Base-by-base conservation (phyloP, 2,329 filamentous ascomycete species). In the Pyricularia pennisetigena region DNA sequence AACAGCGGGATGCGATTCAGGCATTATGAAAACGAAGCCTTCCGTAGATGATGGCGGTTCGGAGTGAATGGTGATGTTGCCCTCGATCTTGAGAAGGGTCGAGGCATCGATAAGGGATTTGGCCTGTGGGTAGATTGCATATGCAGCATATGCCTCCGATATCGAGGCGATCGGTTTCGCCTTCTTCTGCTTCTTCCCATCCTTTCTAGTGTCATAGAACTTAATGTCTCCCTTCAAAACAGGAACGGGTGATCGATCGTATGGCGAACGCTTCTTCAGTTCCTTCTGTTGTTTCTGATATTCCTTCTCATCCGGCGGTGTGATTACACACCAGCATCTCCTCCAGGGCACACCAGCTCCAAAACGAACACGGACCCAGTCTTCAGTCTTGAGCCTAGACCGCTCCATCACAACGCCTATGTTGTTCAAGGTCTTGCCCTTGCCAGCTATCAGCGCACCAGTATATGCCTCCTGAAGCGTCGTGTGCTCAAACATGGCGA, bases 1-100 rank as follows among this genome's bases (percentile, higher is more conserved):
- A 14, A 99, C 91, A 23, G 93, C 94, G n/a, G 94, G 90, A 74
- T 92, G 93, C 1, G 90, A 87, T 77, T 99, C 95, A 4, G 95
- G 95, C 94, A 99, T 97, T 72, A 98, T 89, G 75, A 99, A 99
- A 4, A 99, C 92, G 74, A 97, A 97, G 0, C 95, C 95, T 76
- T 99, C 95, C 0, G 90, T 91, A 2, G 88, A 88, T 0, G 90
- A 89, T 28, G 92, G 88, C 9, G 91, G 89, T 14, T 88, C 86
- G 0, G 90, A 90, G 78, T 97, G 93, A 57, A 97, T 92, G 0
- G 91, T 93, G 70, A 99, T 93, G 71, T 88, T 88, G 10, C 94
- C 95, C 79, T 99, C 95, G 30, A 99, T 86, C 78, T 99, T 99
- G 71, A 98, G 86, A 69, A 99, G 81, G 0, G 94, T 97, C 0